Evolutionary conservation across 2,329 filamentous ascomycete genomes (phyloP), one percentile per base, ranked within the genome.

Genomic region (Neoascochyta sp.): DNA sequence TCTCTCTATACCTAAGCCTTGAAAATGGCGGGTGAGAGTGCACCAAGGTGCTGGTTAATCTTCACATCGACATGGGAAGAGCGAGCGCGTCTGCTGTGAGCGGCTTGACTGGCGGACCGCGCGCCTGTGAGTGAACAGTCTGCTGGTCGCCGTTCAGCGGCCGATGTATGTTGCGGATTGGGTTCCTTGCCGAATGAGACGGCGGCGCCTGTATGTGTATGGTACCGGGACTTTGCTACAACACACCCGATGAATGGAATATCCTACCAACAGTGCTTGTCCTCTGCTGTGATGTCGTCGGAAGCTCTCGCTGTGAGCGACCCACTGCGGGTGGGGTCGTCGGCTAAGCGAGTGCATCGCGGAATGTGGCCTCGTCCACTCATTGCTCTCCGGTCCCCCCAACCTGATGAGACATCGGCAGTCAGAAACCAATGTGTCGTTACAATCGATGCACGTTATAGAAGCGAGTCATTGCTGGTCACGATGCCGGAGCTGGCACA

Each of bases 11-110:
- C n/a, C n/a, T n/a, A n/a, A n/a, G n/a, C n/a, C n/a, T n/a, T n/a
- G n/a, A n/a, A n/a, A n/a, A 43, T 52, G 42, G 37, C 33, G 43
- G 43, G 33, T 43, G 43, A 36, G 45, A 40, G 36, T 50, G 45
- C 41, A 38, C 37, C 47, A 35, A 47, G 36, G 47, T 37, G 48
- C 47, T 39, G 43, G 48, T 48, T 41, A 49, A 53, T 48, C 43
- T 44, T 39, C 32, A 43, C 43, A 45, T 51, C 45, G 49, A 55
- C 29, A 50, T 42, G 56, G 57, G 57, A 56, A 59, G 57, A 50
- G 55, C 54, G 52, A 53, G 42, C 43, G 47, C 43, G 24, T 45
- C 38, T 45, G 36, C 47, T 43, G 44, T 41, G 28, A 27, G 36
- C 34, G 40, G 36, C 37, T 34, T 38, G 24, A 25, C 36, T 32